These are phyloP conservation scores for Spirogloea muscicola DNA, from an alignment of 139 green algal species.

Conservation along the genomic window DNA sequence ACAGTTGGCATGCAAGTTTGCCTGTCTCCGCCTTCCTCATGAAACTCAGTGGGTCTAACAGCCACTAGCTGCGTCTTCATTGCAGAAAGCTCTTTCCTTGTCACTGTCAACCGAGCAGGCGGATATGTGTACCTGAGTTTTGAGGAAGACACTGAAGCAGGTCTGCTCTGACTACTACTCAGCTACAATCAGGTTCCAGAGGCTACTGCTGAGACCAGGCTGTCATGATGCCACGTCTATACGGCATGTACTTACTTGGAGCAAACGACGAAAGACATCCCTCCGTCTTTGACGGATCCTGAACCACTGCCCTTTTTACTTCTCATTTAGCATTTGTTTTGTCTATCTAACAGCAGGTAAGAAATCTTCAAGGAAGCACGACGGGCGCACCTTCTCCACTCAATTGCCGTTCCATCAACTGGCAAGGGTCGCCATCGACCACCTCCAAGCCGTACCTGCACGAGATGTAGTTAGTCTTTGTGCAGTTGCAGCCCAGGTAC, in stretches of 20 bases:
- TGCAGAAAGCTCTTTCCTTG: too few relatives aligned
- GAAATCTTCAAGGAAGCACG: neutral
- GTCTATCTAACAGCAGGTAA: too few relatives aligned
- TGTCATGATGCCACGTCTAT: neutral
- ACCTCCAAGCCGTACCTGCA: constrained; percentile 6
- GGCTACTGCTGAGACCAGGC: too few relatives aligned
- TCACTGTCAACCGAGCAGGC: too few relatives aligned
- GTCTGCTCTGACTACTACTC: neutral
- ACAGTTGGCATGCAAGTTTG: too few relatives aligned
- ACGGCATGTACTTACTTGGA: neutral
- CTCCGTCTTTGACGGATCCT: neutral
- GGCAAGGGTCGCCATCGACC: constrained; percentile 23
- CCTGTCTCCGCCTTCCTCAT: too few relatives aligned
- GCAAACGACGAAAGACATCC: neutral
- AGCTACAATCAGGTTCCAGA: neutral
- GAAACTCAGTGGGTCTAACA: too few relatives aligned
- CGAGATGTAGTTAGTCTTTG: constrained; percentile 8
- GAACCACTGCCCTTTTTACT: too few relatives aligned
- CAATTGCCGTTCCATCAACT: constrained; percentile 26
- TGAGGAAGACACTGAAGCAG: constrained; percentile 17
- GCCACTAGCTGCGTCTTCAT: too few relatives aligned
- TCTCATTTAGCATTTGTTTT: too few relatives aligned
- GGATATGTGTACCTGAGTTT: too few relatives aligned
- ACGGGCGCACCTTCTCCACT: constrained; percentile 3
- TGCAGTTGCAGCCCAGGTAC: constrained; percentile 21